phyloP scores from a whole-genome alignment of 176 grass and related monocot species.

The Phyllostachys edulis region DNA sequence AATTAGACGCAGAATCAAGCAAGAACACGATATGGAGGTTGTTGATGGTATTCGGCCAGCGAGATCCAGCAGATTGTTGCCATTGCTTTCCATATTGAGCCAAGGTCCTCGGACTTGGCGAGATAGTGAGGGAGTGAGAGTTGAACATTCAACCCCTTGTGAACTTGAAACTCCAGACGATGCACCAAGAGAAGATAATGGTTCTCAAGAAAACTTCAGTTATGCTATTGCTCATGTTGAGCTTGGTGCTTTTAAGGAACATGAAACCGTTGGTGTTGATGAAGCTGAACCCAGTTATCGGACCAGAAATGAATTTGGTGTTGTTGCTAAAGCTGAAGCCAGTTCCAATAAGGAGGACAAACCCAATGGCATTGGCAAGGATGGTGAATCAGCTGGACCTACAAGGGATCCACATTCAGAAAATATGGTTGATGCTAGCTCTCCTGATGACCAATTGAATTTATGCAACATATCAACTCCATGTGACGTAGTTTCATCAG shows the following conservation, averaged over 20 bases:
- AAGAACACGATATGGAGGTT: slow-evolving; percentile 2
- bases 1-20: slow-evolving; percentile 8
- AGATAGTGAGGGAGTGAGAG: slow-evolving; percentile 3
- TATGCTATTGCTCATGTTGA: not conserved
- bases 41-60: slow-evolving; percentile 10
- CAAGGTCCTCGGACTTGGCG: slow-evolving; percentile 7
- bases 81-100: slow-evolving; percentile 18
- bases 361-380: not conserved
- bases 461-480: slow-evolving; percentile 1
- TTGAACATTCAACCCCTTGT: not conserved
- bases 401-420: not conserved
- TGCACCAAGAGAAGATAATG: not conserved
- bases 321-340: not conserved
- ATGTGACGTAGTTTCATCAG: not conserved
- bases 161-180: not conserved
- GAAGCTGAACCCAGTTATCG: slow-evolving; percentile 26
- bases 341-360: not conserved
- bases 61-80: not conserved
- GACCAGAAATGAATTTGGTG: not conserved
- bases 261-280: not conserved
- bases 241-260: slow-evolving; percentile 9
- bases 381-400: not conserved
- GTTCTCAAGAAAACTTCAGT: slow-evolving; percentile 22
- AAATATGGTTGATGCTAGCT: not conserved
- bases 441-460: not conserved